Evolutionary conservation across 1,284 basidiomycete genomes (phyloP), one percentile per base, ranked within the genome.

Genomic region (Erythrobasidium hasegawianum): DNA sequence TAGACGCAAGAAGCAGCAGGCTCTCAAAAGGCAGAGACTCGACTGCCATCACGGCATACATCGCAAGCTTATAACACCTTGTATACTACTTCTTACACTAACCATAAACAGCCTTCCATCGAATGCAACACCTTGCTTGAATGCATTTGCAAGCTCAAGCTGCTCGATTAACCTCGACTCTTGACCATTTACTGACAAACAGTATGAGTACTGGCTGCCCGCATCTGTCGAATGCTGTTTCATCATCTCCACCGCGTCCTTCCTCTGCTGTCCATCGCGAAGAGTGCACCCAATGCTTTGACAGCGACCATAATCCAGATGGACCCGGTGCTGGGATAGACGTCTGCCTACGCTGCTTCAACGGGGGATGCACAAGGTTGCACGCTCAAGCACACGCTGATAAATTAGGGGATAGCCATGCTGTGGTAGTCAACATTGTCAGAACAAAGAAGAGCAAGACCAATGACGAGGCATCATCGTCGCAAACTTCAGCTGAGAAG

Each of bases 251-350:
- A 26, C 60, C 55, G 26, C 66, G 24, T 22, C 38, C 26, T n/a
- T n/a, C 4, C 39, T 18, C 40, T 1, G 20, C 66, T 14, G 87
- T 93, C 0, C 87, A 93, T 73, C 81, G 88, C 10, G 90, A 93
- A 76, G 90, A 94, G 76, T 95, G 91, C 74, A 96, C 94, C 0
- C 90, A 94, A 68, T 98, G 95, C 78, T 98, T 97, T 76, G 94
- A 97, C 77, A n/a, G n/a, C n/a, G n/a, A n/a, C n/a, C n/a, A n/a
- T n/a, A 86, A 85, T 74, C 90, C 95, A 87, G 90, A 93, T 75
- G 79, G 80, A 14, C 81, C 85, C 0, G 33, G 4, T 33, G 78
- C 81, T 13, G 95, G 95, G 11, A 81, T 97, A 67, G 87, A 97
- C 70, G 89, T 97, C 56, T 98, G 95, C 77, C 80, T 98, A 61